Conservation (phyloP, 2,329 filamentous ascomycete genomes). For the Botryotinia globosa region DNA sequence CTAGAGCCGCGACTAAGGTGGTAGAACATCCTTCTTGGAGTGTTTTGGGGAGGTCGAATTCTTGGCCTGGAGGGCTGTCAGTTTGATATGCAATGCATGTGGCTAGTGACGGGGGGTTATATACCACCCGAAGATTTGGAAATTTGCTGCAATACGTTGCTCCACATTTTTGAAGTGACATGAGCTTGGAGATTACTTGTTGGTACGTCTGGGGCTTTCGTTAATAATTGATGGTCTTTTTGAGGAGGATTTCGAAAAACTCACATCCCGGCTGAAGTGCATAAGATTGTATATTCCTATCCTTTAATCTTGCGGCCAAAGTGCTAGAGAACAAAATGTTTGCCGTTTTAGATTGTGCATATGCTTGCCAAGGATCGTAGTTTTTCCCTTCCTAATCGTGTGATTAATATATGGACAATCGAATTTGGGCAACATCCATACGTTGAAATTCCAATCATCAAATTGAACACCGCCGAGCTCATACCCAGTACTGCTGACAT, state of each 20-base stretch:
- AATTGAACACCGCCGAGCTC: conserved; percentile 39
- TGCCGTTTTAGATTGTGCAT: conserved; percentile 45
- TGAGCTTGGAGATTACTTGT: conserved; percentile 25
- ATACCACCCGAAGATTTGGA: background rate
- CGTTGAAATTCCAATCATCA: conserved; percentile 32
- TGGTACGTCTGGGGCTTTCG: conserved; percentile 16
- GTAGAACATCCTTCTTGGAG: conserved; percentile 31
- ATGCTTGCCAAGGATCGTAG: conserved; percentile 40
- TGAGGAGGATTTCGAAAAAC: conserved; percentile 22
- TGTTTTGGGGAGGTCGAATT: conserved; percentile 15
- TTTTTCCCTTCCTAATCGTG: conserved; percentile 23
- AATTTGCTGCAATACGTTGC: background rate
- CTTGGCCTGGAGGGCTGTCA: background rate
- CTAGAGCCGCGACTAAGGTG: conserved; percentile 41
- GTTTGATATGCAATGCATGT: background rate
- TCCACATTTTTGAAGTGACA: conserved; percentile 22
- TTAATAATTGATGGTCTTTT: background rate
- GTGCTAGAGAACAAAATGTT: conserved; percentile 39
- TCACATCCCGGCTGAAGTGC: conserved; percentile 24
- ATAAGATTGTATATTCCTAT: conserved; percentile 23
- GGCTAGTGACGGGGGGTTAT: background rate
- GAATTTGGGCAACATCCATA: conserved; percentile 21
- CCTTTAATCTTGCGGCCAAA: conserved; percentile 5
- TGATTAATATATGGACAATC: background rate
- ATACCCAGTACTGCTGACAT: conserved; percentile 40